phyloP scores from a whole-genome alignment of 306 rosid species.

The Carpinus viminea region DNA sequence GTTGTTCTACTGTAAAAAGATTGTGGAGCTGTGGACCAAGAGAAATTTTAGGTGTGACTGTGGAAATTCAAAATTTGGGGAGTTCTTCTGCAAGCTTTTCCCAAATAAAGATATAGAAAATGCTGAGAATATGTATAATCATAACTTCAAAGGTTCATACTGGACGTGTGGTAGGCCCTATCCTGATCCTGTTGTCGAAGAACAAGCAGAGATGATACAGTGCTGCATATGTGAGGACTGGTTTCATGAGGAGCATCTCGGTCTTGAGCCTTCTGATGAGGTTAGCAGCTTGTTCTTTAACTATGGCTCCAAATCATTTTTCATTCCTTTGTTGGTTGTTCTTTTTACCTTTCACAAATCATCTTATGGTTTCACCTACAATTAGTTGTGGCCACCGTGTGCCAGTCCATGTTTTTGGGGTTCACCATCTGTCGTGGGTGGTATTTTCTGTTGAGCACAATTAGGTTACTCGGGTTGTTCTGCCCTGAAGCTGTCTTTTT shows the following conservation, averaged over 20 bases:
- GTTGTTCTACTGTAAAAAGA: conserved; percentile 46
- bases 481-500: neutral
- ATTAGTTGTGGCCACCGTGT: neutral
- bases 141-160: conserved; percentile 86
- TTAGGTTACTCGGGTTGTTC: neutral
- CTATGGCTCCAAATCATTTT: conserved; percentile 6
- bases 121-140: conserved; percentile 71
- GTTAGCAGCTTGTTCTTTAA: conserved; percentile 45
- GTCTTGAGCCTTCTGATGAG: conserved; percentile 79
- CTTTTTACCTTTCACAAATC: neutral
- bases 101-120: conserved; percentile 83
- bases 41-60: conserved; percentile 95
- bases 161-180: conserved; percentile 92
- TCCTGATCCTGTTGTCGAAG: conserved; percentile 93
- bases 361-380: neutral
- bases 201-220: conserved; percentile 95
- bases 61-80: conserved; percentile 97
- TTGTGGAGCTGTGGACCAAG: conserved; percentile 97
- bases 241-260: conserved; percentile 98
- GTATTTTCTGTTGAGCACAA: neutral
- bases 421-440: neutral
- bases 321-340: conserved; percentile 6
- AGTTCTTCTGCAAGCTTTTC: conserved; percentile 73
- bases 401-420: neutral
- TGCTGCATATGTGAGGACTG: conserved; percentile 97